These are phyloP conservation scores for Zygotorulaspora florentina DNA, from an alignment of 805 yeast genomes.

Conservation along the genomic window DNA sequence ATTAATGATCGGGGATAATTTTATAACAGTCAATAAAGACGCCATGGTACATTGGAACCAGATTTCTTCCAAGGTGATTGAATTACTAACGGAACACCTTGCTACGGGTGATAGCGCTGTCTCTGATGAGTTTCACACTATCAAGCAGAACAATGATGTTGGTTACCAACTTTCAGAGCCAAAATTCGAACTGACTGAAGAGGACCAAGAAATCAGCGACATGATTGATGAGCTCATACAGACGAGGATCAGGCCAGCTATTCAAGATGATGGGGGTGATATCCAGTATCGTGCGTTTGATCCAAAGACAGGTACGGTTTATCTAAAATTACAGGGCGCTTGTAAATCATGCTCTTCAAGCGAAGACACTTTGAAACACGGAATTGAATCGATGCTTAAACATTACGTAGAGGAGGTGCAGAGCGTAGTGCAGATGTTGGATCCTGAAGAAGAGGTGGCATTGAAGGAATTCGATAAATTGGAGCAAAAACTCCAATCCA, in stretches of 20 bases:
- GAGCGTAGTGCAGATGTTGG: constrained; percentile 82
- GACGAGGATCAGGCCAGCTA: constrained; percentile 94
- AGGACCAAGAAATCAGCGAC: constrained; percentile 73
- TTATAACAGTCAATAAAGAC: constrained; percentile 67
- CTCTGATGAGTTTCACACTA: constrained; percentile 28
- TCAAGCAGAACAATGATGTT: constrained; percentile 36
- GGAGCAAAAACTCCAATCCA: constrained; percentile 50
- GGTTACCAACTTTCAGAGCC: constrained; percentile 34
- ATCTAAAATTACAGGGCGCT: constrained; percentile 88
- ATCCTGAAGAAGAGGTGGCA: constrained; percentile 72
- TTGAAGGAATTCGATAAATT: constrained; percentile 79
- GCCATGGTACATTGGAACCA: constrained; percentile 67
- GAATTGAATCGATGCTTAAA: constrained; percentile 95
- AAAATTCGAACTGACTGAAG: constrained; percentile 44
- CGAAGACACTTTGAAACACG: constrained; percentile 88
- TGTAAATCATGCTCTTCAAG: constrained; percentile 91
- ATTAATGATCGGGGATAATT: constrained; percentile 69
- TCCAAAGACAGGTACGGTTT: constrained; percentile 82
- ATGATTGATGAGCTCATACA: constrained; percentile 90
- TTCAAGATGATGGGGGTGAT: constrained; percentile 98
- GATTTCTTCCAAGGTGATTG: constrained; percentile 58
- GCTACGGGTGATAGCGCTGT: constrained; percentile 29
- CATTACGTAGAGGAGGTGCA: constrained; percentile 95
- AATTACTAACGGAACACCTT: constrained; percentile 29
- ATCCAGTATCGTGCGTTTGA: constrained; percentile 84